phyloP scores from a whole-genome alignment of 805 yeast species.

The Cyberlindnera veronae region DNA sequence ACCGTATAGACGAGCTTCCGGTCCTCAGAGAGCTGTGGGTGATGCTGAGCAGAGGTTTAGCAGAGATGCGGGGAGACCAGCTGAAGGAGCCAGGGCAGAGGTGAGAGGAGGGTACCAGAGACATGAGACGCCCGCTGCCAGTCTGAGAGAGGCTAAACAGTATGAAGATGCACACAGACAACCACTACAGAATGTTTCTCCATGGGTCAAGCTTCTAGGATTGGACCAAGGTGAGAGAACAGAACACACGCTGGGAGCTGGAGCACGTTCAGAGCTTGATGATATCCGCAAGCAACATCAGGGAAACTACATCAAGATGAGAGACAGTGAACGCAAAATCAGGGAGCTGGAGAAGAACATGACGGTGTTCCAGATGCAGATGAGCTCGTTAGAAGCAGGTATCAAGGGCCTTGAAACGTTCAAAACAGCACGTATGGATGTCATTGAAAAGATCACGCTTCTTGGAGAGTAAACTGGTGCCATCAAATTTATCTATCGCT shows the following conservation, averaged over 20 bases:
- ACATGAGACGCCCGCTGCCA: neutral
- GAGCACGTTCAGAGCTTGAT: slow-evolving; percentile 11
- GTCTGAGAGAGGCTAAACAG: slow-evolving; percentile 3
- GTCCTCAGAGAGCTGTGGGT: neutral
- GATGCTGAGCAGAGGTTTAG: neutral
- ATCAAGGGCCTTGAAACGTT: slow-evolving; percentile 16
- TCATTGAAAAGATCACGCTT: slow-evolving; percentile 18
- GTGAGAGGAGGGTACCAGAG: neutral
- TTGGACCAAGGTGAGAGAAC: slow-evolving; percentile 16
- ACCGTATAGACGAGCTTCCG: slow-evolving; percentile 6
- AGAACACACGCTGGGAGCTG: slow-evolving; percentile 8
- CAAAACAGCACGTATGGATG: slow-evolving; percentile 13
- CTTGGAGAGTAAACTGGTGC: slow-evolving; percentile 14
- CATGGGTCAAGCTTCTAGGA: slow-evolving; percentile 17
- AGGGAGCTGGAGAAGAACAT: slow-evolving; percentile 12
- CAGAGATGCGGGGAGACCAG: neutral
- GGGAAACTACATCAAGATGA: slow-evolving; percentile 12
- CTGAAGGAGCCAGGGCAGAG: neutral
- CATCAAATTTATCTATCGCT: no score
- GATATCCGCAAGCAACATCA: slow-evolving; percentile 15
- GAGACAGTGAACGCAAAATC: slow-evolving; percentile 9
- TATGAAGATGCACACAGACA: slow-evolving; percentile 3
- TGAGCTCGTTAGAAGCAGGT: slow-evolving; percentile 15
- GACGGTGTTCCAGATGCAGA: slow-evolving; percentile 12
- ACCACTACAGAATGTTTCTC: slow-evolving; percentile 10